Conservation (phyloP, 2,329 filamentous ascomycete genomes). For the Phoma sp. region DNA sequence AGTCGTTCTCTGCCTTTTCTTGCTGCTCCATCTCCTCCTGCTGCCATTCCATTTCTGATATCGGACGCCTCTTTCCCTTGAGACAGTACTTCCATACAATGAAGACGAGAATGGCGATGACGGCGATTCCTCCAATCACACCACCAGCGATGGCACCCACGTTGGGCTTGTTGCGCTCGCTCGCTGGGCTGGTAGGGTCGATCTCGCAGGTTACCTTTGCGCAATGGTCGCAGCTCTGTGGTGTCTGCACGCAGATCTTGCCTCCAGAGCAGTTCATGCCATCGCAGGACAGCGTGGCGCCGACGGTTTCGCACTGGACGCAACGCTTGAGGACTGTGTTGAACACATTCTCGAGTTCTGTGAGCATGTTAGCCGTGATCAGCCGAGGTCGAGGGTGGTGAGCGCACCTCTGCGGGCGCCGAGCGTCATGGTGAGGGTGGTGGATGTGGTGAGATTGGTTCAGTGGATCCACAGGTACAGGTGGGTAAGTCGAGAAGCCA, state of each 20-base stretch:
- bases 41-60: conserved; percentile 63
- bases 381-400: not conserved
- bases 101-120: conserved; percentile 76
- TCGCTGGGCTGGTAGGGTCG: conserved; percentile 42
- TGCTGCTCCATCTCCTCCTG: conserved; percentile 60
- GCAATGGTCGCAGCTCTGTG: conserved; percentile 66
- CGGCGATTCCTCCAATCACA: conserved; percentile 82
- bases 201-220: conserved; percentile 62
- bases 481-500: not conserved
- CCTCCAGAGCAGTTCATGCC: conserved; percentile 56
- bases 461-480: conserved; percentile 4
- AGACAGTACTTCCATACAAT: conserved; percentile 88
- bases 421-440: conserved; percentile 14
- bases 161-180: conserved; percentile 59
- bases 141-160: conserved; percentile 89
- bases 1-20: conserved; percentile 65
- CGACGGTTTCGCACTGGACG: conserved; percentile 59
- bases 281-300: conserved; percentile 62
- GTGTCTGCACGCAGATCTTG: conserved; percentile 66
- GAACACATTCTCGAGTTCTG: conserved; percentile 47
- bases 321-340: conserved; percentile 64
- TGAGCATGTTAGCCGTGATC: conserved; percentile 15
- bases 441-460: conserved; percentile 1
- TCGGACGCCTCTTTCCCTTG: conserved; percentile 74
- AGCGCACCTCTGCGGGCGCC: conserved; percentile 16